These are phyloP conservation scores for Microcos paniculata DNA, from an alignment of 345 rosid genomes.

Conservation along the genomic window DNA sequence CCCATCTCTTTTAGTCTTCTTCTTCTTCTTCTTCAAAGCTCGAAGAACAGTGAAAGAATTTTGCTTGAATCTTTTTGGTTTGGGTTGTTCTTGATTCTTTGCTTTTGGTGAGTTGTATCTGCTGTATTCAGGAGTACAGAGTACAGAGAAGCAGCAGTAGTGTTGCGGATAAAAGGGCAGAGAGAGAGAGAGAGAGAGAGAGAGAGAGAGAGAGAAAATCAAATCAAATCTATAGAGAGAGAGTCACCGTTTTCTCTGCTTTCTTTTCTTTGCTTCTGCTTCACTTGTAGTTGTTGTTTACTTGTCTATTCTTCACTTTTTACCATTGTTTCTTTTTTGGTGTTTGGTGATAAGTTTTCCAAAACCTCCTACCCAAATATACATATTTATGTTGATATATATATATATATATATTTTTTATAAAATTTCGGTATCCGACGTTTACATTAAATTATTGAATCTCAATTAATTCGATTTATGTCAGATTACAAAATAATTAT, in stretches of 20 bases:
- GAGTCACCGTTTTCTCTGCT: background rate
- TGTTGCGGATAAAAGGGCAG: background rate
- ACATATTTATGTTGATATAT: no score
- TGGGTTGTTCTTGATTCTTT: background rate
- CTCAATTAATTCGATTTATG: no score
- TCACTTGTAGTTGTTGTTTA: constrained; percentile 32
- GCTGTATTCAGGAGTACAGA: background rate
- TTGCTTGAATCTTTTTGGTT: background rate
- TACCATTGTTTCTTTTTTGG: background rate
- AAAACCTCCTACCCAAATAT: background rate
- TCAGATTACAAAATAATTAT: no score
- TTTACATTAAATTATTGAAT: no score
- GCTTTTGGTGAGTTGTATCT: background rate
- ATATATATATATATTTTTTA: no score
- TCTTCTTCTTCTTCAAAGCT: background rate
- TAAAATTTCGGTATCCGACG: no score
- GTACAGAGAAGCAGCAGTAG: constrained; percentile 8
- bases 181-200: background rate
- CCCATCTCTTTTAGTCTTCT: constrained; percentile 53
- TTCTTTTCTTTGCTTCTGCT: constrained; percentile 31
- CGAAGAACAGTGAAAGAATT: background rate
- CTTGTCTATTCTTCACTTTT: background rate
- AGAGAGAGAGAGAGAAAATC: background rate
- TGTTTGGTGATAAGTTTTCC: background rate
- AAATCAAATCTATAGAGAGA: background rate